Evolutionary conservation across 345 rosid genomes (phyloP).

Genomic region (Geranium rotundifolium): DNA sequence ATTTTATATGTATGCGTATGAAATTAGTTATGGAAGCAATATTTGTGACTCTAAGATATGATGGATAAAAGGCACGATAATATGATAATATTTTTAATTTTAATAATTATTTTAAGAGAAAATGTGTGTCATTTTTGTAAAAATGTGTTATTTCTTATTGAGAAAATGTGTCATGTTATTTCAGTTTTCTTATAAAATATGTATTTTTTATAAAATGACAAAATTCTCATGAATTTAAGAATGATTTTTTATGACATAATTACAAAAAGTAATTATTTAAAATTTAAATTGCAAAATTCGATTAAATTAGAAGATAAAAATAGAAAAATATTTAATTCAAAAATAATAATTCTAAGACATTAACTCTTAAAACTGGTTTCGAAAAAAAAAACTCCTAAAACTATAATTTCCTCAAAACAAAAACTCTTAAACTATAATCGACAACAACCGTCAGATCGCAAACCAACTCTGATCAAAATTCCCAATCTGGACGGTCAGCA

Average conservation of each 20-base stretch:
- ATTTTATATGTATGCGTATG: too few relatives aligned
- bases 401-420: too few relatives aligned
- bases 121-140: background rate
- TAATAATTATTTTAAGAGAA: background rate
- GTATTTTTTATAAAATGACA: background rate
- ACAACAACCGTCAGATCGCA: slow-evolving; percentile 23
- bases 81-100: background rate
- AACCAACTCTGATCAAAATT: slow-evolving; percentile 3
- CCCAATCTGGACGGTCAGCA: slow-evolving; percentile 5
- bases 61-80: background rate
- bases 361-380: too few relatives aligned
- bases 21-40: too few relatives aligned
- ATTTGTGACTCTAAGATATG: too few relatives aligned
- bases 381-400: too few relatives aligned
- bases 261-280: too few relatives aligned
- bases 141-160: background rate
- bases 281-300: too few relatives aligned
- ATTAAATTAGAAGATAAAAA: too few relatives aligned
- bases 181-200: background rate
- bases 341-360: too few relatives aligned
- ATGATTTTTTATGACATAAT: too few relatives aligned
- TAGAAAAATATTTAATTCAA: too few relatives aligned
- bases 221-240: background rate
- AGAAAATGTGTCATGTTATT: background rate
- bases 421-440: background rate